A percentile compares a stretch with the other conserved stretches of the same genome.
phyloP scores from a whole-genome alignment of 2,329 filamentous ascomycete genomes.

The Paraphoma chrysanthemicola region DNA sequence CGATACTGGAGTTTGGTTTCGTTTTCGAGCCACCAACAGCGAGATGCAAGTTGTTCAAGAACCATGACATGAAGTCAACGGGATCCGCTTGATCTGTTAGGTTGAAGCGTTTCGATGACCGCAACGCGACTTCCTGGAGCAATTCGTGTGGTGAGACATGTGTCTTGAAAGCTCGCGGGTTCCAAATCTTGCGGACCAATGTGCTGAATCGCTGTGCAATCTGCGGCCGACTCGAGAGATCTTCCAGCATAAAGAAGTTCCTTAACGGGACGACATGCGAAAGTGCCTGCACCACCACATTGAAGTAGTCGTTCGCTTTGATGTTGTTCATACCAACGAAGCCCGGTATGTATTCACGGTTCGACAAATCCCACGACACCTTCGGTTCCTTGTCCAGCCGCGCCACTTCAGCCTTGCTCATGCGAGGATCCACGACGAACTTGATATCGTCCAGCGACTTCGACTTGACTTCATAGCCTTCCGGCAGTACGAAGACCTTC shows the following conservation, averaged over 20 bases:
- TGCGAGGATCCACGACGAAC: conserved; percentile 91
- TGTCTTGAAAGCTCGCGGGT: conserved; percentile 91
- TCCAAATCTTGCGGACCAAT: conserved; percentile 96
- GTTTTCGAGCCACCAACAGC: conserved; percentile 88
- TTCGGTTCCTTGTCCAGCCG: conserved; percentile 73
- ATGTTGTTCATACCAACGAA: conserved; percentile 99
- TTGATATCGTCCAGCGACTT: conserved; percentile 98
- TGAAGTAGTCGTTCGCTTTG: conserved; percentile 98
- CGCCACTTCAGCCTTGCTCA: conserved; percentile 79
- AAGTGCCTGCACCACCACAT: conserved; percentile 90
- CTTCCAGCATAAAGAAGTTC: conserved; percentile 89
- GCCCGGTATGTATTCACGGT: conserved; percentile 87
- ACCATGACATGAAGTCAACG: conserved; percentile 96
- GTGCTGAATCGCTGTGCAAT: conserved; percentile 88
- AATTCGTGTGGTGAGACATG: conserved; percentile 98
- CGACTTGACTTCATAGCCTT: conserved; percentile 95
- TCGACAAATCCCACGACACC: conserved; percentile 77
- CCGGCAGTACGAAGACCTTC: conserved; percentile 88
- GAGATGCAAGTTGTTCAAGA: conserved; percentile 93
- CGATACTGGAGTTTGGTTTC: conserved; percentile 81
- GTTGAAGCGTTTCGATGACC: conserved; percentile 90
- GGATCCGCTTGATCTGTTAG: conserved; percentile 92
- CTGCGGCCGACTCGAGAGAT: conserved; percentile 76
- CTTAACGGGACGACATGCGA: conserved; percentile 88
- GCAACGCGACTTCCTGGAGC: conserved; percentile 89